Conservation (phyloP, 2,329 filamentous ascomycete genomes). For the Cercospora beticola region DNA sequence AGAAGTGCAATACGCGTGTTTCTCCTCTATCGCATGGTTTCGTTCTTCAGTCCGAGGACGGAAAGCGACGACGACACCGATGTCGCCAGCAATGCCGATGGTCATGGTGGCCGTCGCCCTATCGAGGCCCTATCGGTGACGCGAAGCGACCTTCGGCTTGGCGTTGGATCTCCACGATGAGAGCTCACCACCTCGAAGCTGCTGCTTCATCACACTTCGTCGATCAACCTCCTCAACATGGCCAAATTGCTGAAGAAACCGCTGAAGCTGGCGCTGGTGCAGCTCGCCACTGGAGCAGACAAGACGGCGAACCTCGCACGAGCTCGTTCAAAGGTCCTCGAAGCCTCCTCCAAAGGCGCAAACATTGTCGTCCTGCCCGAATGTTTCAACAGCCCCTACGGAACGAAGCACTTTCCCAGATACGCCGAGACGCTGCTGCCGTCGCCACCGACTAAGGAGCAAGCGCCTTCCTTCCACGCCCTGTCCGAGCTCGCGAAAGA, state of each 20-base stretch:
- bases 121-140: slow-evolving; percentile 11
- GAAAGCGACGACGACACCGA: neutral
- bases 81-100: neutral
- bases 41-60: no score
- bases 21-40: no score
- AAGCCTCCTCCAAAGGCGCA: slow-evolving; percentile 73
- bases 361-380: slow-evolving; percentile 89
- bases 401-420: slow-evolving; percentile 81
- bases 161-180: neutral
- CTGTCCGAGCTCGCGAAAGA: slow-evolving; percentile 77
- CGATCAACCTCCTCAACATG: slow-evolving; percentile 40
- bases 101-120: neutral
- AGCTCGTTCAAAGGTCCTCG: slow-evolving; percentile 77
- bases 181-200: neutral
- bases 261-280: slow-evolving; percentile 76
- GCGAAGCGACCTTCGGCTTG: slow-evolving; percentile 5
- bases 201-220: neutral
- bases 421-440: slow-evolving; percentile 89
- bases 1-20: neutral
- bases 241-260: slow-evolving; percentile 67
- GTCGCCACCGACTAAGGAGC: slow-evolving; percentile 66
- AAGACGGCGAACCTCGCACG: slow-evolving; percentile 80
- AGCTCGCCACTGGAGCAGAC: slow-evolving; percentile 72
- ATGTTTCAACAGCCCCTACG: slow-evolving; percentile 99
- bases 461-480: slow-evolving; percentile 82